Conservation (phyloP, 2,329 filamentous ascomycete species). For the Aspergillus neotritici region DNA sequence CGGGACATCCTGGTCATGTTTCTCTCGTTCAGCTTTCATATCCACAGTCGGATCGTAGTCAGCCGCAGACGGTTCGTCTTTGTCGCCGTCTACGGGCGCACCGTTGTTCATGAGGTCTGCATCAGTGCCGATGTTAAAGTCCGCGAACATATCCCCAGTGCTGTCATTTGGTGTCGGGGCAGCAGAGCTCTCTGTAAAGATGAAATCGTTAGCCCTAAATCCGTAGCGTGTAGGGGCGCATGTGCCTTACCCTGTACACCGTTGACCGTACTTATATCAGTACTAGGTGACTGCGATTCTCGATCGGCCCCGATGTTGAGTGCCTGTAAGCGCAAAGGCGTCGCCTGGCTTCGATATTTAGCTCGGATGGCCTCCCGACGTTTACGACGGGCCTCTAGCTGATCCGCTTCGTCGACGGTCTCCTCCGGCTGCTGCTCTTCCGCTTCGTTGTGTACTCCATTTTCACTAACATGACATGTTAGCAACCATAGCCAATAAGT, state of each 20-base stretch:
- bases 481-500: slow-evolving; percentile 3
- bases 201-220: slow-evolving; percentile 5
- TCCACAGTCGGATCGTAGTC: slow-evolving; percentile 87
- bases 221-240: background rate
- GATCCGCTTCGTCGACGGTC: slow-evolving; percentile 70
- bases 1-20: slow-evolving; percentile 56
- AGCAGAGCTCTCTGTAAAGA: slow-evolving; percentile 37
- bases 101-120: slow-evolving; percentile 58
- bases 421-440: slow-evolving; percentile 46
- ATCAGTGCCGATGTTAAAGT: slow-evolving; percentile 61
- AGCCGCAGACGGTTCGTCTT: slow-evolving; percentile 79
- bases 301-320: slow-evolving; percentile 59
- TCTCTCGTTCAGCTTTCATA: slow-evolving; percentile 75
- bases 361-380: slow-evolving; percentile 78
- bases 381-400: slow-evolving; percentile 79
- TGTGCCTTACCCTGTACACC: slow-evolving; percentile 34
- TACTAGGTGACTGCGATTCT: slow-evolving; percentile 48
- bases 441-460: slow-evolving; percentile 11
- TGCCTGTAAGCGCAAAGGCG: slow-evolving; percentile 69
- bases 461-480: slow-evolving; percentile 14
- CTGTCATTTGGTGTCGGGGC: slow-evolving; percentile 45
- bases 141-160: slow-evolving; percentile 50
- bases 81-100: slow-evolving; percentile 41
- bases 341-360: slow-evolving; percentile 67
- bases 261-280: slow-evolving; percentile 38